phyloP scores from a whole-genome alignment of 768 basidiomycete species.

The Serendipita vermifera region DNA sequence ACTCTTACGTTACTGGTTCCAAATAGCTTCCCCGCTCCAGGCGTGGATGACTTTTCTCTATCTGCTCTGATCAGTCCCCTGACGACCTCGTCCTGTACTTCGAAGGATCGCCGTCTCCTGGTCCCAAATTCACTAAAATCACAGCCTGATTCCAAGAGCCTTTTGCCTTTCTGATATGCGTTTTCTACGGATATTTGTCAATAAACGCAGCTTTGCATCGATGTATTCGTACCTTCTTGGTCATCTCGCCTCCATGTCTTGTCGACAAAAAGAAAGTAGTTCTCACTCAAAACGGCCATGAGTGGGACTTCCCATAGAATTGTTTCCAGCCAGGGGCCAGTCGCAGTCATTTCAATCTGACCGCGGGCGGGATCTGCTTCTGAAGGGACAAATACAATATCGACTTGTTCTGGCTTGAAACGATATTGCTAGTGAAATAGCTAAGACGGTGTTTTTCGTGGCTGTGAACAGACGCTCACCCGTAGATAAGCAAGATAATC shows the following conservation, averaged over 20 bases:
- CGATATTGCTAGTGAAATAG: conserved; percentile 32
- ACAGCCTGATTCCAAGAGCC: conserved; percentile 51
- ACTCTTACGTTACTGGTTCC: conserved; percentile 81
- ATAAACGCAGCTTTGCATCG: not conserved
- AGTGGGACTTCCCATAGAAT: conserved; percentile 95
- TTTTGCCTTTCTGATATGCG: conserved; percentile 58
- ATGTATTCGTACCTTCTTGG: conserved; percentile 47
- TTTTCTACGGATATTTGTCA: conserved; percentile 33
- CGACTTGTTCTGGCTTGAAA: conserved; percentile 64
- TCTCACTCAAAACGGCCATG: conserved; percentile 84
- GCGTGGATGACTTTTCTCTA: conserved; percentile 29
- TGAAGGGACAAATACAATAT: conserved; percentile 46
- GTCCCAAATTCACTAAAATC: conserved; percentile 80
- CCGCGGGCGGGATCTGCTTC: conserved; percentile 39
- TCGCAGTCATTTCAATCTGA: conserved; percentile 54
- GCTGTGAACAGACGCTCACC: conserved; percentile 16
- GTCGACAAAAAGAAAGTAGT: conserved; percentile 62
- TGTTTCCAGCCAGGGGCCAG: conserved; percentile 65
- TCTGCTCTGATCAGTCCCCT: conserved; percentile 52
- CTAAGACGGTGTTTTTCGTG: conserved; percentile 13
- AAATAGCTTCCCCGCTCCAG: conserved; percentile 37
- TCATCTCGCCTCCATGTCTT: conserved; percentile 79
- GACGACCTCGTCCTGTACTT: conserved; percentile 67
- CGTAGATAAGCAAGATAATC: conserved; percentile 66
- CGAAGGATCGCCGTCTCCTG: conserved; percentile 59